Conservation (phyloP, 225 moss, liverwort and hornwort species). For the Thuidium tamariscinum region DNA sequence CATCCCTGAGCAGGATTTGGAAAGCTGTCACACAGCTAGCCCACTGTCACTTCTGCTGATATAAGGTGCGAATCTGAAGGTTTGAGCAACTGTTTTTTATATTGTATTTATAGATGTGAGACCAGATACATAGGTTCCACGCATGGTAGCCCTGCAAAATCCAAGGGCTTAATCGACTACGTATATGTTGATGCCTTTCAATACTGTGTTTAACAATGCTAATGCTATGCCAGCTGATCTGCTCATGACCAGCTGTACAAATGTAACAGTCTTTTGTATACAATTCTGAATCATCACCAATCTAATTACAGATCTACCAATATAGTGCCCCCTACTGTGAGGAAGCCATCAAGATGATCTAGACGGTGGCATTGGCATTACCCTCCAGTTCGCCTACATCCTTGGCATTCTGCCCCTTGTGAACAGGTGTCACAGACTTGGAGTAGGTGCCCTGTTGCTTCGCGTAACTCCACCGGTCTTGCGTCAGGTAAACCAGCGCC, state of each 20-base stretch:
- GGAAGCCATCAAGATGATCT: not conserved
- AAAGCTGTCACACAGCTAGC: not conserved
- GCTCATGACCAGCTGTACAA: not conserved
- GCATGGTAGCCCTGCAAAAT: not conserved
- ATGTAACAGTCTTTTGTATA: not conserved
- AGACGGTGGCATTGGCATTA: not conserved
- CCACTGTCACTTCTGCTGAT: not conserved
- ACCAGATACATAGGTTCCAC: not conserved
- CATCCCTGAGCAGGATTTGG: conserved; percentile 8
- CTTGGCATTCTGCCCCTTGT: not conserved
- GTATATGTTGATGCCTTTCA: not conserved
- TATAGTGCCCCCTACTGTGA: not conserved
- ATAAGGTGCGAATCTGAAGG: not conserved
- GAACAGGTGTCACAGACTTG: conserved; percentile 4
- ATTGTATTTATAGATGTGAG: not conserved
- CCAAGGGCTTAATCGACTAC: not conserved
- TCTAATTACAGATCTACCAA: not conserved
- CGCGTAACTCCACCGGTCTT: conserved; percentile 42
- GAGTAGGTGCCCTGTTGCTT: conserved; percentile 16
- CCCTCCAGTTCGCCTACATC: not conserved
- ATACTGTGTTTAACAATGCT: not conserved
- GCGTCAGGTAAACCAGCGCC: conserved; percentile 43
- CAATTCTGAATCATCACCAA: not conserved
- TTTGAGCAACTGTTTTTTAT: not conserved
- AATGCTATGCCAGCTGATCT: not conserved